Evolutionary conservation across 352 stramenopile species (phyloP).

Genomic region (Plasmopara muralis): DNA sequence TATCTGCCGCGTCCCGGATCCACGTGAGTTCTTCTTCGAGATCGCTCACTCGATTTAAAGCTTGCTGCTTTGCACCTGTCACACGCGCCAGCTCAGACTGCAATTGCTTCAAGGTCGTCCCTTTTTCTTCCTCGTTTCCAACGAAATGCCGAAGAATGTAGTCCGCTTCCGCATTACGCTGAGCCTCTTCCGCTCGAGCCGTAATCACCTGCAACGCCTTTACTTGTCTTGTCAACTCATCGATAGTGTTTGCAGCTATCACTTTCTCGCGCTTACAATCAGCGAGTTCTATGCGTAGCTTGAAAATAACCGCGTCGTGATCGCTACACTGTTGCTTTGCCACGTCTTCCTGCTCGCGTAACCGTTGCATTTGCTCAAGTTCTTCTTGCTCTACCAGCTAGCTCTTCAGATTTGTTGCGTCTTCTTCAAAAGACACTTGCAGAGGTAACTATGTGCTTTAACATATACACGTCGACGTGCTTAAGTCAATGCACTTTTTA

Average conservation of each 20-base stretch:
- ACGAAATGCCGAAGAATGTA: constrained; percentile 16
- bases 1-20: constrained; percentile 9
- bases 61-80: constrained; percentile 6
- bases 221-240: constrained; percentile 9
- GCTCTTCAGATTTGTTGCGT: constrained; percentile 4
- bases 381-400: constrained; percentile 8
- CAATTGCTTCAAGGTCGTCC: constrained; percentile 1
- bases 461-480: background rate
- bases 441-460: background rate
- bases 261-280: constrained; percentile 1
- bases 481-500: constrained; percentile 2
- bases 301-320: background rate
- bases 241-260: constrained; percentile 7
- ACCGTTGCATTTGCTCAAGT: constrained; percentile 2
- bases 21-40: constrained; percentile 11
- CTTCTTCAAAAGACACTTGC: background rate
- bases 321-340: background rate
- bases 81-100: constrained; percentile 3
- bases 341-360: constrained; percentile 2
- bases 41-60: constrained; percentile 4
- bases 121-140: constrained; percentile 17
- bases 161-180: constrained; percentile 19
- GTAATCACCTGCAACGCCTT: constrained; percentile 1
- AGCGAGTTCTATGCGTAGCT: constrained; percentile 7
- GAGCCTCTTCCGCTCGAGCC: constrained; percentile 13